Base-by-base conservation (phyloP, 306 rosid species). In the Astragalus glycyphyllos region DNA sequence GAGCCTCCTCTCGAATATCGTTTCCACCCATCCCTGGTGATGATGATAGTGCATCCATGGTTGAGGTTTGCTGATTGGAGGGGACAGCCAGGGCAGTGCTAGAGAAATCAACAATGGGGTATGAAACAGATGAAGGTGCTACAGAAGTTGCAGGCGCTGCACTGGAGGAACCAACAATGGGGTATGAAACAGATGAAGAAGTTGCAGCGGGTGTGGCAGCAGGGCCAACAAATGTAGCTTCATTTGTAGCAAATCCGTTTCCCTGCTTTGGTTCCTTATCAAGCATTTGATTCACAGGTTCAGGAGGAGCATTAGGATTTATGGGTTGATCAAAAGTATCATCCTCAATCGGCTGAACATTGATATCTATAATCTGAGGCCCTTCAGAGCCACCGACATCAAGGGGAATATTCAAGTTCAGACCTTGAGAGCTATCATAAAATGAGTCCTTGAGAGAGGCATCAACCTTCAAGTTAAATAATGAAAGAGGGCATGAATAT, bases 381-480 rank as follows among this genome's bases (percentile, higher is more conserved):
- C 63, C 80, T 41, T 62, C 48, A 9, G 71, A 50, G 48, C 63
- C 81, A 66, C 77, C 15, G 26, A 44, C 63, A 59, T 17, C 76
- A 15, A 86, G 81, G 46, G 99, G 91, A 6, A 81, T 63, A 59
- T 90, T 89, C 86, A 86, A 41, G 84, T 86, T 88, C 80, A 87
- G 68, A 68, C 79, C 86, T 63, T 82, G 86, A 47, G 71, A 73
- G 77, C 77, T 66, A 68, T 58, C 83, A 54, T 75, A 76, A 55
- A 71, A 64, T 50, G 89, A 77, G 38, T 82, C 90, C 65, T 69
- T 81, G 64, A 71, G 78, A 20, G 85, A 79, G 67, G 85, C 68
- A 61, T 89, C 97, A 57, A 95, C 99, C 99, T 95, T 81, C 68
- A 63, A 38, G 76, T 20, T 58, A 7, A 42, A 61, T 26, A 47